phyloP scores from a whole-genome alignment of 2,329 filamentous ascomycete species.

The Nemania serpens region DNA sequence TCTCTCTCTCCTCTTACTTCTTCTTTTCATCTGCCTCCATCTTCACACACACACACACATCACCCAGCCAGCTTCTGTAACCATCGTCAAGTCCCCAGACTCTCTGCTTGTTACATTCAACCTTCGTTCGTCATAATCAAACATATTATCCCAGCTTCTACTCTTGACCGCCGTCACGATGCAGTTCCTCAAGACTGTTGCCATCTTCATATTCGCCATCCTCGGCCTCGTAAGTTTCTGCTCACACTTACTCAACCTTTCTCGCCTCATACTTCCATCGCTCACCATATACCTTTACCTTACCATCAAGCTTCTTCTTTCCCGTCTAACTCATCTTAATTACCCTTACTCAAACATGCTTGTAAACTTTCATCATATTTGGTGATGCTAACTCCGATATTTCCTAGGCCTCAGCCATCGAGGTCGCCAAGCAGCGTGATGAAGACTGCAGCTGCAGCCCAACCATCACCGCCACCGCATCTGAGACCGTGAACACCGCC shows the following conservation, averaged over 20 bases:
- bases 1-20: neutral
- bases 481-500: conserved; percentile 15
- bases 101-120: neutral
- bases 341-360: neutral
- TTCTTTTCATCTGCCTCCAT: neutral
- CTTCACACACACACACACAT: neutral
- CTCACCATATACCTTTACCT: neutral
- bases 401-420: conserved; percentile 26
- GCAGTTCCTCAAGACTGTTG: conserved; percentile 37
- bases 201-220: conserved; percentile 32
- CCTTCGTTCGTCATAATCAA: conserved; percentile 3
- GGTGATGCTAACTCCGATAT: neutral
- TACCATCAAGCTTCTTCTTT: neutral
- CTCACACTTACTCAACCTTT: neutral
- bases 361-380: neutral
- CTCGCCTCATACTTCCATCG: conserved; percentile 1
- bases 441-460: conserved; percentile 32
- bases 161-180: conserved; percentile 31
- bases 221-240: conserved; percentile 37
- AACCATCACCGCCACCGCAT: conserved; percentile 29
- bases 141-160: conserved; percentile 19
- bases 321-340: neutral
- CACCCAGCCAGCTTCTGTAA: neutral
- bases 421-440: conserved; percentile 28
- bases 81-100: neutral